Conservation (phyloP, 495 filamentous ascomycete species). For the Hypoxylon lienhwacheense region DNA sequence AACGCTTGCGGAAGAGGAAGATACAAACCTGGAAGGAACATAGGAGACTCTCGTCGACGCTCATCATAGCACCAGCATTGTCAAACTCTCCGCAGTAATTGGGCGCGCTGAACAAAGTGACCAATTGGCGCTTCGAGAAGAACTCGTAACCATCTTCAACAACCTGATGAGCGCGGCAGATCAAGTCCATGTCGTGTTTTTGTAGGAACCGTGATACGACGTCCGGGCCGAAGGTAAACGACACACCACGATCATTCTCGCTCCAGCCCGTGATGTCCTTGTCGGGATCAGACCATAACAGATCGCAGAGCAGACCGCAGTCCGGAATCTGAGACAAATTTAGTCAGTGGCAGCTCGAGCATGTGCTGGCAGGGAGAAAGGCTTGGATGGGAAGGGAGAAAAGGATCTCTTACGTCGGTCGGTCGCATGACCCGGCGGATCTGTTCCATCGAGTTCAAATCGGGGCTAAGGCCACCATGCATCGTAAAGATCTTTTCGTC, state of each 20-base stretch:
- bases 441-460: constrained; percentile 99
- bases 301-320: constrained; percentile 94
- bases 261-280: constrained; percentile 99
- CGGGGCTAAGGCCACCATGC: constrained; percentile 96
- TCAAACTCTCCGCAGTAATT: constrained; percentile 99
- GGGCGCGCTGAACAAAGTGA: constrained; percentile 96
- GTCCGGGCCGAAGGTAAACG: constrained; percentile 98
- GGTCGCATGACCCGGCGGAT: constrained; percentile 98
- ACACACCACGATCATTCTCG: constrained; percentile 97
- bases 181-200: constrained; percentile 99
- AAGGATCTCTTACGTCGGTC: constrained; percentile 76
- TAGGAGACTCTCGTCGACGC: constrained; percentile 96
- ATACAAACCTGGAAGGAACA: constrained; percentile 98
- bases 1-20: neutral
- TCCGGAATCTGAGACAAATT: constrained; percentile 80
- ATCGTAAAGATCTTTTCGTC: constrained; percentile 99
- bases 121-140: constrained; percentile 97
- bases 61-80: constrained; percentile 99
- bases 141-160: constrained; percentile 99
- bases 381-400: neutral
- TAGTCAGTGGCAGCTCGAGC: constrained; percentile 35
- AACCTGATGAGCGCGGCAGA: constrained; percentile 98
- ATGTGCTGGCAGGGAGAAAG: constrained; percentile 10
- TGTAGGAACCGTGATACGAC: constrained; percentile 98
- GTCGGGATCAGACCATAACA: constrained; percentile 98